A percentile compares a stretch with the other conserved stretches of the same genome.
These are phyloP conservation scores for Alternaria triticimaculans DNA, from an alignment of 2,329 filamentous ascomycete genomes.

Conservation along the genomic window DNA sequence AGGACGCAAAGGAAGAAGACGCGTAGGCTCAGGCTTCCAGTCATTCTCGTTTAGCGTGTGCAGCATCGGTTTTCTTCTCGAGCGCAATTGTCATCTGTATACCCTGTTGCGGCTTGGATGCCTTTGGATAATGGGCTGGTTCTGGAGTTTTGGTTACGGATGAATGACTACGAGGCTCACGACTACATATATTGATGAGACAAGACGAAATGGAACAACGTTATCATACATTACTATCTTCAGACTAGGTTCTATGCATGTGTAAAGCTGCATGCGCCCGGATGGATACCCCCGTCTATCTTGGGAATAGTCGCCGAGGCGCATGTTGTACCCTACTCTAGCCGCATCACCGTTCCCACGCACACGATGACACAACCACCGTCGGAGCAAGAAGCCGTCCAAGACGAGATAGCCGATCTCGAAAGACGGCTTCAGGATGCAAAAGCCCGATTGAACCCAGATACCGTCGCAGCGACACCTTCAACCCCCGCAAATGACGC, in stretches of 20 bases:
- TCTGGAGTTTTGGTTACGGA: slow-evolving; percentile 2
- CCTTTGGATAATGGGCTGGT: not conserved
- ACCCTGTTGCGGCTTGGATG: slow-evolving; percentile 5
- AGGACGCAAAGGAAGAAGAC: slow-evolving; percentile 10
- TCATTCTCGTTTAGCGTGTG: not conserved
- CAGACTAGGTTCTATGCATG: not conserved
- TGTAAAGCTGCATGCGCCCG: not conserved
- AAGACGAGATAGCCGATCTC: slow-evolving; percentile 65
- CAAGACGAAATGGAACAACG: not conserved
- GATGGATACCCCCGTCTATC: slow-evolving; percentile 9
- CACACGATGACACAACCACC: slow-evolving; percentile 35
- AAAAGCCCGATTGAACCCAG: slow-evolving; percentile 55
- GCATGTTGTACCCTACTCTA: slow-evolving; percentile 9
- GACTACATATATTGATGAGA: slow-evolving; percentile 12
- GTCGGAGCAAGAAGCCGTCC: slow-evolving; percentile 37
- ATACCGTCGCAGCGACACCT: slow-evolving; percentile 2
- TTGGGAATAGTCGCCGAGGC: slow-evolving; percentile 30
- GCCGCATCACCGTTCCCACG: slow-evolving; percentile 15
- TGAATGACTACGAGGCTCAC: slow-evolving; percentile 19
- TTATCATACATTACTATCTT: not conserved
- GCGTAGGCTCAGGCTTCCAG: not conserved
- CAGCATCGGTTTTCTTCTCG: not conserved
- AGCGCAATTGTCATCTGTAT: not conserved
- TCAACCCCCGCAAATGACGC: slow-evolving; percentile 21
- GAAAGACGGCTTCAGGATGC: slow-evolving; percentile 59